Conservation (phyloP, 108 stramenopile species). For the Cyclotella kingstonii region DNA sequence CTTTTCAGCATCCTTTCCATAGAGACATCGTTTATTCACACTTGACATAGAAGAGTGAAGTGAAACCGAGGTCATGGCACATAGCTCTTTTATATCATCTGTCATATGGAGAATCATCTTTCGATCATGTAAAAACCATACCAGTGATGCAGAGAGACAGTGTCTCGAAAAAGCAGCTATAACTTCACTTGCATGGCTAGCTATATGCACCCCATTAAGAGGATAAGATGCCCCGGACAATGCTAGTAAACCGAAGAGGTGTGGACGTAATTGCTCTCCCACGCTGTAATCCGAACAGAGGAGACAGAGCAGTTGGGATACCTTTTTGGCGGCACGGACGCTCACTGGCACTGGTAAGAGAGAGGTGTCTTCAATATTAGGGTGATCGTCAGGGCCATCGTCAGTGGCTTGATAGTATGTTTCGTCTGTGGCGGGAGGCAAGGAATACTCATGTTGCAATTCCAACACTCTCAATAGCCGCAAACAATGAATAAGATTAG, state of each 20-base stretch:
- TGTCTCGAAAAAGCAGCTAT: constrained; percentile 77
- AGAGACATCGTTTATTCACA: constrained; percentile 47
- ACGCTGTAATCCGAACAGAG: constrained; percentile 81
- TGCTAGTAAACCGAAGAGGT: constrained; percentile 89
- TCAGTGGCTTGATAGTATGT: constrained; percentile 13
- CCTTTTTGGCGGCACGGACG: constrained; percentile 70
- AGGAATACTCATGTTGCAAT: constrained; percentile 78
- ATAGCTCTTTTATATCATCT: constrained; percentile 90
- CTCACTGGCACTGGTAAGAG: constrained; percentile 30
- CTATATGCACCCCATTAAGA: constrained; percentile 79
- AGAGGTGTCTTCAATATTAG: constrained; percentile 20
- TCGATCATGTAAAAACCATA: constrained; percentile 90
- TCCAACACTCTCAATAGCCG: constrained; percentile 90
- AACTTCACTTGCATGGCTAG: constrained; percentile 79
- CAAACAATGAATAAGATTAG: constrained; percentile 94
- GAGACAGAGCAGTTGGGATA: constrained; percentile 70
- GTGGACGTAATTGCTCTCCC: constrained; percentile 90
- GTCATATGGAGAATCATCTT: constrained; percentile 94
- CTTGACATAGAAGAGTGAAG: constrained; percentile 1
- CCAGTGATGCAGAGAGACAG: constrained; percentile 80
- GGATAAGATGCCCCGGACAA: constrained; percentile 89
- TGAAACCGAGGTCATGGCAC: constrained; percentile 58
- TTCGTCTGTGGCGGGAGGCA: constrained; percentile 11
- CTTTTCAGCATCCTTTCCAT: constrained; percentile 79
- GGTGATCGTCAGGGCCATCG: constrained; percentile 13